Evolutionary conservation across 768 basidiomycete genomes (phyloP).

Genomic region (Tephrocybe sp.): DNA sequence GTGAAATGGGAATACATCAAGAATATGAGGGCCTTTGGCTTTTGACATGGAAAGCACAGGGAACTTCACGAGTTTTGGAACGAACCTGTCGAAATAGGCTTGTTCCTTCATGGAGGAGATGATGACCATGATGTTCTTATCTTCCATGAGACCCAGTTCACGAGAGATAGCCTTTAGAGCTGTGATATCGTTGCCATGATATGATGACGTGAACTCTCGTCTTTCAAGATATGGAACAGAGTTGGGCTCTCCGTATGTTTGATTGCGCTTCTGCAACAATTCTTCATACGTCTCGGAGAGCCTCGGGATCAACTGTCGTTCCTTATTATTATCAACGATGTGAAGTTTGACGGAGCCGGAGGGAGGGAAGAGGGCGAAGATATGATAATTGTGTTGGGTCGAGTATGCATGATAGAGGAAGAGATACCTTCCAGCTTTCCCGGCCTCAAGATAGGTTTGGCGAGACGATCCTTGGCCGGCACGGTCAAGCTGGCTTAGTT

Average conservation of each 20-base stretch:
- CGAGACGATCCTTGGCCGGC: conserved; percentile 56
- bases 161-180: conserved; percentile 88
- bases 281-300: conserved; percentile 76
- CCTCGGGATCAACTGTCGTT: conserved; percentile 76
- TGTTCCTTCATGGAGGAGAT: conserved; percentile 87
- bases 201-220: conserved; percentile 64
- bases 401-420: conserved; percentile 89
- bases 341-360: conserved; percentile 71
- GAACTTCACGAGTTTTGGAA: conserved; percentile 77
- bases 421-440: conserved; percentile 69
- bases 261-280: conserved; percentile 50
- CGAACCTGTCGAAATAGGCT: conserved; percentile 72
- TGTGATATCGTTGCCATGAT: conserved; percentile 75
- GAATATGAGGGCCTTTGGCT: conserved; percentile 67
- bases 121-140: conserved; percentile 71
- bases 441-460: conserved; percentile 73
- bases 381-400: conserved; percentile 71
- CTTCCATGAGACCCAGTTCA: conserved; percentile 77
- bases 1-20: conserved; percentile 91
- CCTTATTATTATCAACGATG: conserved; percentile 81
- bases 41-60: conserved; percentile 88
- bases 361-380: conserved; percentile 87
- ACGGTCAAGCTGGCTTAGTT: conserved; percentile 77
- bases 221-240: conserved; percentile 66
- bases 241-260: conserved; percentile 36